Evolutionary conservation across 2,329 filamentous ascomycete genomes (phyloP).

Genomic region (Arthrobotrys sphaeroides): DNA sequence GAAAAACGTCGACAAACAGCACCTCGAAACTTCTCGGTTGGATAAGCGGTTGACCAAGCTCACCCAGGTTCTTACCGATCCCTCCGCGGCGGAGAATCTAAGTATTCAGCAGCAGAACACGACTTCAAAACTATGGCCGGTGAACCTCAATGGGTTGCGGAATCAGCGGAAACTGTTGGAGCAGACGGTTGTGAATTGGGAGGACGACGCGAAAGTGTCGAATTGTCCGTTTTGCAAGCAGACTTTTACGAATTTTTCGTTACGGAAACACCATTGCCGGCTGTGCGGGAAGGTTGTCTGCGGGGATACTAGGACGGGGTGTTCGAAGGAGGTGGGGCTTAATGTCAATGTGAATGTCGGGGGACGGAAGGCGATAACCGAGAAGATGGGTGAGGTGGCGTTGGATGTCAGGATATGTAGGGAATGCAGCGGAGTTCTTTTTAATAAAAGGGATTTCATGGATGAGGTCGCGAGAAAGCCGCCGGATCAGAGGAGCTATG

Average conservation of each 20-base stretch:
- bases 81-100: conserved; percentile 68
- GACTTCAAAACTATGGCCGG: conserved; percentile 63
- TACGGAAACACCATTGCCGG: conserved; percentile 91
- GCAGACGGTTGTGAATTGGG: conserved; percentile 93
- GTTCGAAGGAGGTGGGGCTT: conserved; percentile 83
- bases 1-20: conserved; percentile 81
- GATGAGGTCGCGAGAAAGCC: conserved; percentile 74
- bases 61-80: conserved; percentile 80
- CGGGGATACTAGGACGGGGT: conserved; percentile 82
- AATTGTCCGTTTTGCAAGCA: conserved; percentile 95
- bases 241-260: conserved; percentile 91
- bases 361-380: conserved; percentile 60
- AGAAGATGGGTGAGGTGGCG: conserved; percentile 70
- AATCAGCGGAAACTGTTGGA: conserved; percentile 82
- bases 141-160: conserved; percentile 53
- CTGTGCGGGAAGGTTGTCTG: conserved; percentile 94
- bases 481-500: conserved; percentile 80
- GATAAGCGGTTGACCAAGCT: conserved; percentile 90
- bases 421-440: conserved; percentile 79
- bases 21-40: conserved; percentile 85
- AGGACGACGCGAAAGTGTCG: conserved; percentile 82
- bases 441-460: conserved; percentile 79
- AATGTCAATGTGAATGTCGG: conserved; percentile 72
- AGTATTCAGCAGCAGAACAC: conserved; percentile 39
- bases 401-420: conserved; percentile 91